Evolutionary conservation across 164 flowering plant species (phyloP).

Genomic region (Piper betle): DNA sequence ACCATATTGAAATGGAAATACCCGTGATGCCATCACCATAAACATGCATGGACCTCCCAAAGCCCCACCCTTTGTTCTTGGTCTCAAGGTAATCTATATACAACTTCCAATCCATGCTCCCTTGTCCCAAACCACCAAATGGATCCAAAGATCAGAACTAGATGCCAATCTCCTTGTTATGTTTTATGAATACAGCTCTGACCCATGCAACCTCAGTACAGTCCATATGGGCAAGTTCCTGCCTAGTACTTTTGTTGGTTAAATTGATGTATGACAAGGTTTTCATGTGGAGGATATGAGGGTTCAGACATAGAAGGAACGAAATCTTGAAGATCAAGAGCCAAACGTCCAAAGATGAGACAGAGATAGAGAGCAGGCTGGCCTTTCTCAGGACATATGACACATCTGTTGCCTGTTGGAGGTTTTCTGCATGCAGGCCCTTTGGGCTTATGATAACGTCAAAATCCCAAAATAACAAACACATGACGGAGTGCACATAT

Average conservation of each 20-base stretch:
- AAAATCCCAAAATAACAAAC: neutral
- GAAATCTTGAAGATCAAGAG: neutral
- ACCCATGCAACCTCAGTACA: neutral
- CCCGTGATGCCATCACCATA: too few species aligned
- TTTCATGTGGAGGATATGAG: neutral
- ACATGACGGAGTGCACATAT: too few species aligned
- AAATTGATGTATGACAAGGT: neutral
- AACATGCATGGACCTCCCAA: too few species aligned
- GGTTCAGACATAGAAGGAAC: neutral
- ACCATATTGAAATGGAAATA: too few species aligned
- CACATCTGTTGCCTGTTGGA: neutral
- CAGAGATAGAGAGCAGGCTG: neutral
- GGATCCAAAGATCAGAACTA: too few species aligned
- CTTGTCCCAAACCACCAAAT: too few species aligned
- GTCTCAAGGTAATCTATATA: too few species aligned
- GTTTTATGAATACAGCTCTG: neutral
- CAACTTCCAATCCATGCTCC: too few species aligned
- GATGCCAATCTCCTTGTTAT: too few species aligned
- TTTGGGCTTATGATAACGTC: neutral
- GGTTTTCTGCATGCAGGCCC: neutral
- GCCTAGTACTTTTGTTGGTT: neutral
- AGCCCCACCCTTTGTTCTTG: too few species aligned
- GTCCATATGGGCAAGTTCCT: neutral
- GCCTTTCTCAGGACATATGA: neutral
- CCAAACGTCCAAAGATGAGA: neutral